Evolutionary conservation across 2,329 filamentous ascomycete species (phyloP), one percentile per base, ranked within the genome.

Genomic region (Fusarium albidum): DNA sequence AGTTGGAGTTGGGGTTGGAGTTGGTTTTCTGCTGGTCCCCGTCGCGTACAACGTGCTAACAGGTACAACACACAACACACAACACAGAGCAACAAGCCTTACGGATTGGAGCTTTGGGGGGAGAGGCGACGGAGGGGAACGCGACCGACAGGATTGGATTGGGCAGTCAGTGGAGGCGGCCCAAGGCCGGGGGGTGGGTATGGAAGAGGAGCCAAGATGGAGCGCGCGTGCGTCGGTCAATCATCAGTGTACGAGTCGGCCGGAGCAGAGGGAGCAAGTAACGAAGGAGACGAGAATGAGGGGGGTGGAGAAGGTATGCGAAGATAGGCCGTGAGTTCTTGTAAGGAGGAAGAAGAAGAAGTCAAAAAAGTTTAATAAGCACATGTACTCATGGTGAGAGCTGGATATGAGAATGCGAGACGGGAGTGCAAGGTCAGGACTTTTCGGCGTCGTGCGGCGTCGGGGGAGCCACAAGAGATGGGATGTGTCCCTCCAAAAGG

Each of bases 141-240:
- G 60, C 55, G 55, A 63, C 49, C 49, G 59, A 52, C 43, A 59
- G 57, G 49, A 64, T 65, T 62, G 62, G 52, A 64, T 65, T 62
- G 62, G 63, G 57, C 58, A 64, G 63, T 48, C 48, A 61, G 61
- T 65, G 63, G 63, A 65, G 63, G 63, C 63, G 63, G 63, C 63
- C 63, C 60, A 65, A 65, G 57, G 52, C 63, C 57, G 31, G 60
- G 62, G 57, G 57, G 52, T 60, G 45, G 38, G 45, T 45, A 49
- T 40, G 41, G 40, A 35, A 39, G 51, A 56, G 46, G 45, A 47
- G 55, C 31, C 15, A 37, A 56, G 39, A 29, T 21, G 18, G 52
- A 39, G 41, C 37, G 43, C 17, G 43, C 25, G 43, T 46, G 42
- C 37, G 43, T 46, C 43, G 32, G 43, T 37, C 26, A 46, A 46